A percentile compares a stretch with the other conserved stretches of the same genome.
Evolutionary conservation across 2,329 filamentous ascomycete species (phyloP).

Genomic region (Chrysosphaeria jannelii): DNA sequence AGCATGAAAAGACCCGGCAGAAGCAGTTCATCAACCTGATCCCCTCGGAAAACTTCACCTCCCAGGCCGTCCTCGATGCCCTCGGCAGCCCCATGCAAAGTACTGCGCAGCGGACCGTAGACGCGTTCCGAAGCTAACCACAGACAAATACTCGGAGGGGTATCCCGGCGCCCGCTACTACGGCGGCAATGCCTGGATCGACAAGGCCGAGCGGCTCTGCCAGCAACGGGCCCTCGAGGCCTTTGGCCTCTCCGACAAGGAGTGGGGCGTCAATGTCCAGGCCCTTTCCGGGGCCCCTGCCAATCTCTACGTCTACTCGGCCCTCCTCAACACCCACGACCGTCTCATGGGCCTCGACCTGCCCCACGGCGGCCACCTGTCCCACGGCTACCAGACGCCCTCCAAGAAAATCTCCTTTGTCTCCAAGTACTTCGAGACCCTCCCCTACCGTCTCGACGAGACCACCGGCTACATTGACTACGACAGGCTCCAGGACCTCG

Average conservation of each 20-base stretch:
- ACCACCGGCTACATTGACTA: slow-evolving; percentile 88
- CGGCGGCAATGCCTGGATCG: slow-evolving; percentile 88
- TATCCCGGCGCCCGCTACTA: slow-evolving; percentile 94
- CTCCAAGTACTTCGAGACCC: slow-evolving; percentile 95
- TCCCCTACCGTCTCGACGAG: slow-evolving; percentile 80
- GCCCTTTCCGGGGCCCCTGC: slow-evolving; percentile 46
- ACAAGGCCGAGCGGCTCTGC: slow-evolving; percentile 65
- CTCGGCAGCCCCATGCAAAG: slow-evolving; percentile 88
- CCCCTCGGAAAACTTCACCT: slow-evolving; percentile 86
- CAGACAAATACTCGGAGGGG: slow-evolving; percentile 93
- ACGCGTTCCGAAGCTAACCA: too few relatives aligned
- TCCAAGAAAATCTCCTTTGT: slow-evolving; percentile 90
- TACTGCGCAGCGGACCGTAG: too few relatives aligned
- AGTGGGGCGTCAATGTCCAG: slow-evolving; percentile 96
- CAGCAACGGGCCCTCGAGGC: slow-evolving; percentile 72
- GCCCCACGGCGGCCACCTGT: slow-evolving; percentile 84
- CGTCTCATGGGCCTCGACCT: slow-evolving; percentile 91
- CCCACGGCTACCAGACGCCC: slow-evolving; percentile 90
- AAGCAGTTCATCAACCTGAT: slow-evolving; percentile 98
- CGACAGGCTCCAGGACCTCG: slow-evolving; percentile 62
- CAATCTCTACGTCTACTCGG: slow-evolving; percentile 85
- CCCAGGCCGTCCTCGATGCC: slow-evolving; percentile 71
- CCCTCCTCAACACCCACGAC: slow-evolving; percentile 74
- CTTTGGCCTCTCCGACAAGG: slow-evolving; percentile 51
- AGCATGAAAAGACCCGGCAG: slow-evolving; percentile 74